Percentiles rank a stretch among this genome's conserved stretches.
phyloP scores from a whole-genome alignment of 2,329 filamentous ascomycete genomes.

The Penicillium sp. region DNA sequence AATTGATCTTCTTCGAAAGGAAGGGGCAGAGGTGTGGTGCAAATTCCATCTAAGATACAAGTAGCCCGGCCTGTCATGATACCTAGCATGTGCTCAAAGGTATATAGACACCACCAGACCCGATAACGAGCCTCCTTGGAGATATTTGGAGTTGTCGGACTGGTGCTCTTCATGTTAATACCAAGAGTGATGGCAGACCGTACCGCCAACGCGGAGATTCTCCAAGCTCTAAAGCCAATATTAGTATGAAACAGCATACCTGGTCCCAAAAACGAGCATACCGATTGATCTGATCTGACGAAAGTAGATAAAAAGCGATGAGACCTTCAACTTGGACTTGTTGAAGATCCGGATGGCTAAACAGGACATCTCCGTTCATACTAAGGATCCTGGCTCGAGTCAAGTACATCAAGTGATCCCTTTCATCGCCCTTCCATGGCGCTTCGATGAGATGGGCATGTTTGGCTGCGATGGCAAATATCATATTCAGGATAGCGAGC shows the following conservation, averaged over 20 bases:
- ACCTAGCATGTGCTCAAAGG: slow-evolving; percentile 49
- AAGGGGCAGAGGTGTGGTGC: slow-evolving; percentile 47
- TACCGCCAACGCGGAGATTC: slow-evolving; percentile 46
- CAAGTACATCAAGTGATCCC: slow-evolving; percentile 51
- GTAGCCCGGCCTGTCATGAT: slow-evolving; percentile 52
- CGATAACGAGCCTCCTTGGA: slow-evolving; percentile 51
- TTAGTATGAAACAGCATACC: not conserved
- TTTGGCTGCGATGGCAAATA: slow-evolving; percentile 50
- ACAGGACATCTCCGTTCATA: slow-evolving; percentile 47
- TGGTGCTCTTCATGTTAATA: slow-evolving; percentile 50
- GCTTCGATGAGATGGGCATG: slow-evolving; percentile 49
- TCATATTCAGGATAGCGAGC: slow-evolving; percentile 52
- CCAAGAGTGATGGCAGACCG: slow-evolving; percentile 49
- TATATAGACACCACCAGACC: slow-evolving; percentile 52
- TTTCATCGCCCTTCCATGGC: slow-evolving; percentile 46
- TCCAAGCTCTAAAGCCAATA: slow-evolving; percentile 44
- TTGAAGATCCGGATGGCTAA: slow-evolving; percentile 50
- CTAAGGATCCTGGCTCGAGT: slow-evolving; percentile 48
- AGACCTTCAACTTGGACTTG: slow-evolving; percentile 51
- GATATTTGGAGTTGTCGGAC: slow-evolving; percentile 39
- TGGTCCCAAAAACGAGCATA: slow-evolving; percentile 22
- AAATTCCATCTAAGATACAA: slow-evolving; percentile 48
- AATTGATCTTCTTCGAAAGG: slow-evolving; percentile 47
- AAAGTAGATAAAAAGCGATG: slow-evolving; percentile 49
- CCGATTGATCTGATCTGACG: slow-evolving; percentile 50